phyloP scores from a whole-genome alignment of 306 rosid genomes.

The Ormosia emarginata region DNA sequence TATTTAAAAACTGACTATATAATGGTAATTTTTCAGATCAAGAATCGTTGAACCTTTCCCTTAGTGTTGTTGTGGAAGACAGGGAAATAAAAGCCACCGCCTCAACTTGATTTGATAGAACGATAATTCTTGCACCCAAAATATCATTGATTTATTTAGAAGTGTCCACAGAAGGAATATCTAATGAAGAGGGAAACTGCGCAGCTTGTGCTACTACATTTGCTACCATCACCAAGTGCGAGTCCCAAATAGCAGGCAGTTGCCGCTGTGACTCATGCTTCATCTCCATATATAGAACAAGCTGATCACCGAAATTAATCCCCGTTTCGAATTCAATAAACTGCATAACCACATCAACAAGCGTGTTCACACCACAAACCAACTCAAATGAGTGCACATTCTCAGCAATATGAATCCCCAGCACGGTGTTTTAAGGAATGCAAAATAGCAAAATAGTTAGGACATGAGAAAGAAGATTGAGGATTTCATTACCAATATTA shows the following conservation, averaged over 20 bases:
- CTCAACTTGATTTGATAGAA: slow-evolving; percentile 14
- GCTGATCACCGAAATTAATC: no score
- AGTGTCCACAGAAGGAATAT: slow-evolving; percentile 20
- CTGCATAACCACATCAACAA: no score
- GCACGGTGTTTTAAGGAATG: no score
- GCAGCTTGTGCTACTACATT: neutral
- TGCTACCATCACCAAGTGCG: neutral
- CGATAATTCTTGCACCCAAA: slow-evolving; percentile 12
- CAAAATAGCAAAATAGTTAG: no score
- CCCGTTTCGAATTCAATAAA: no score
- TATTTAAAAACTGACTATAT: neutral
- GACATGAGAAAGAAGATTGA: no score
- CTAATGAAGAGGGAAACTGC: slow-evolving; percentile 18
- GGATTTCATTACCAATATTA: no score
- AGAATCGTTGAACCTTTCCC: slow-evolving; percentile 38
- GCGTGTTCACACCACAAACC: no score
- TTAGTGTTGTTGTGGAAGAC: slow-evolving; percentile 24
- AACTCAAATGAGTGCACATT: no score
- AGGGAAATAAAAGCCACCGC: neutral
- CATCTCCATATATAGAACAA: no score
- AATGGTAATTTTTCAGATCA: slow-evolving; percentile 34
- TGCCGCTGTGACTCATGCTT: no score
- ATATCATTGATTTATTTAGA: slow-evolving; percentile 43
- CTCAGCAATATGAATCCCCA: no score
- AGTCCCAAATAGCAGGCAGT: neutral